Base-by-base conservation (phyloP, 1,284 basidiomycete genomes). In the Cryptococcus floricola region DNA sequence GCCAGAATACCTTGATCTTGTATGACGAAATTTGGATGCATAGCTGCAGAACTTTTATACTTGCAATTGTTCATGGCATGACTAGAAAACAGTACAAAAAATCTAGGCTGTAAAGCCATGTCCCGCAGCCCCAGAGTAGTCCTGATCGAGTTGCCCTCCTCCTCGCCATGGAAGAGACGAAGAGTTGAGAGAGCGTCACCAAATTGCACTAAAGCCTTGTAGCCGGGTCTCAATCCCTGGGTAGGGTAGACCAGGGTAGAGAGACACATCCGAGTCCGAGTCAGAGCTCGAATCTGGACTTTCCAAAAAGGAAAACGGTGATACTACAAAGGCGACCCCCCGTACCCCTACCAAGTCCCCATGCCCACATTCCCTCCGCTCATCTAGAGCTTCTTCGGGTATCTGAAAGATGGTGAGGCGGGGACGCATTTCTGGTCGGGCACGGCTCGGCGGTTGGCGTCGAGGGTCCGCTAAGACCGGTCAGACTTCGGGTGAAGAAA, bases 181-280 rank as follows among this genome's bases (percentile, higher is more conserved):
- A 42, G 50, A 34, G 53, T 44, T 39, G 39, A 50, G 56, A 64
- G 59, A 65, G 74, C 71, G 76, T 75, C 76, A 77, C 76, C 71
- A 77, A 77, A 77, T 77, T 77, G 75, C 76, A 77, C 76, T 77
- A 73, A 77, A 77, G 75, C 72, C 73, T 68, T 60, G 65, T 48
- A 46, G 58, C 60, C 52, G 63, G 67, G 65, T 61, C 31, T 10
- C 57, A 28, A 23, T 44, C 23, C 19, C 16, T 34, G 31, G 31
- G 31, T 5, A 34, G 10, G 37, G 25, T 34, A 49, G 23, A 14
- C 28, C 31, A 34, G 10, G 37, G 25, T 34, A 49, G 23, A 14
- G 38, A 44, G 50, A 54, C 53, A 28, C 56, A 52, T 60, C 52
- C 52, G 16, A 18, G 16, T 14, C 10, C 41, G 31, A 34, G 31